Conservation (phyloP, 441 rosid genomes). For the Manihot esculenta region DNA sequence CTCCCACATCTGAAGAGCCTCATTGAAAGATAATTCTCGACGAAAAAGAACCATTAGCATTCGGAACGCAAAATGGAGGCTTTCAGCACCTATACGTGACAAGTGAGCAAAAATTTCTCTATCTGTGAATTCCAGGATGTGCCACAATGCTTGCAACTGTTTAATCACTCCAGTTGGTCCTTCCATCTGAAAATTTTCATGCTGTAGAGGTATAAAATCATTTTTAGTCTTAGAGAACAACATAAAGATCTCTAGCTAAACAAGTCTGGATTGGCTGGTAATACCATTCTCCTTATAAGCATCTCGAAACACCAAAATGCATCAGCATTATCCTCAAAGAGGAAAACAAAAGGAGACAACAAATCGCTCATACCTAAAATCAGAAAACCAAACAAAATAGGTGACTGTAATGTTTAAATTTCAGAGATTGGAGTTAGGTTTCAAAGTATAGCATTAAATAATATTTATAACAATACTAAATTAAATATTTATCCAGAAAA, state of each 20-base stretch:
- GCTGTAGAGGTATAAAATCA: constrained; percentile 45
- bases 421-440: constrained; percentile 4
- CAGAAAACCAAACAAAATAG: constrained; percentile 27
- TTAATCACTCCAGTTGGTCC: constrained; percentile 96
- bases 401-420: constrained; percentile 14
- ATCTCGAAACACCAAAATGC: constrained; percentile 99
- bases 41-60: constrained; percentile 95
- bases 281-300: constrained; percentile 93
- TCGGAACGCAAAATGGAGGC: constrained; percentile 95
- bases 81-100: constrained; percentile 85
- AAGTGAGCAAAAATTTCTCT: constrained; percentile 79
- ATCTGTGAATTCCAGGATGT: constrained; percentile 76
- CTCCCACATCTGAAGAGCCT: constrained; percentile 97
- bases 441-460: constrained; percentile 4
- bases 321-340: constrained; percentile 89
- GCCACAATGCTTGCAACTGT: constrained; percentile 86
- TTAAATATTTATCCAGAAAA: constrained; percentile 1
- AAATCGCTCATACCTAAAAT: constrained; percentile 93
- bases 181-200: constrained; percentile 86
- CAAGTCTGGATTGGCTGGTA: constrained; percentile 14
- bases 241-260: constrained; percentile 19
- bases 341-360: constrained; percentile 89
- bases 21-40: constrained; percentile 76
- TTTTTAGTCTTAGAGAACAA: constrained; percentile 33
- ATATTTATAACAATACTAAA: background rate